Evolutionary conservation across 345 rosid genomes (phyloP).

Genomic region (Rubroshorea leprosula): DNA sequence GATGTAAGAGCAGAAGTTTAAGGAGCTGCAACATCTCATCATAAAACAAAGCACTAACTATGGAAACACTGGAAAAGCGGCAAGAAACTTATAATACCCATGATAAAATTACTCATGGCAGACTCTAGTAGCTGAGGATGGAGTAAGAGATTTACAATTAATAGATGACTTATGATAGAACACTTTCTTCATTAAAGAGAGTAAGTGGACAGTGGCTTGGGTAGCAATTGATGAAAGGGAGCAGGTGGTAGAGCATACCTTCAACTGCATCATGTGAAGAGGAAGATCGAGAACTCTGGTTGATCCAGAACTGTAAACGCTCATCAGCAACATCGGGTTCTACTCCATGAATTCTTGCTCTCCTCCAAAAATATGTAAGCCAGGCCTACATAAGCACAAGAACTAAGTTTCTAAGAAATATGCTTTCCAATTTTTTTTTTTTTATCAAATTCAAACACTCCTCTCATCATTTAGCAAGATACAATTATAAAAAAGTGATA

Average conservation of each 20-base stretch:
- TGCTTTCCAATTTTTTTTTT: not conserved
- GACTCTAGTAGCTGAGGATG: no score
- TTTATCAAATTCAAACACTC: slow-evolving; percentile 72
- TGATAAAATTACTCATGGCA: no score
- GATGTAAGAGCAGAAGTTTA: no score
- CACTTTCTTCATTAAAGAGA: not conserved
- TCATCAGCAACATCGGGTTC: slow-evolving; percentile 80
- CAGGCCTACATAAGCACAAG: slow-evolving; percentile 51
- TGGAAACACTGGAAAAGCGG: no score
- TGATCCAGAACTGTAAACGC: slow-evolving; percentile 61
- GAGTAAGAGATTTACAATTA: no score
- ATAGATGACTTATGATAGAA: not conserved
- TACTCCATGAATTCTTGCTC: slow-evolving; percentile 60
- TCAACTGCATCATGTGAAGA: slow-evolving; percentile 77
- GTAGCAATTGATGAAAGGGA: not conserved
- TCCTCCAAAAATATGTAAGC: slow-evolving; percentile 83
- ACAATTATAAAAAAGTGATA: no score
- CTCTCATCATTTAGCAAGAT: slow-evolving; percentile 80
- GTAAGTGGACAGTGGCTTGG: not conserved
- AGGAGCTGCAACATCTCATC: no score
- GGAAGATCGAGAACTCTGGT: slow-evolving; percentile 37
- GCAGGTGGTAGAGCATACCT: slow-evolving; percentile 38
- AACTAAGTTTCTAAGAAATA: not conserved
- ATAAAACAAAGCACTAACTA: no score
- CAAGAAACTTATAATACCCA: not conserved